phyloP scores from a whole-genome alignment of 148 eudicot species.

The Silene uniflora region DNA sequence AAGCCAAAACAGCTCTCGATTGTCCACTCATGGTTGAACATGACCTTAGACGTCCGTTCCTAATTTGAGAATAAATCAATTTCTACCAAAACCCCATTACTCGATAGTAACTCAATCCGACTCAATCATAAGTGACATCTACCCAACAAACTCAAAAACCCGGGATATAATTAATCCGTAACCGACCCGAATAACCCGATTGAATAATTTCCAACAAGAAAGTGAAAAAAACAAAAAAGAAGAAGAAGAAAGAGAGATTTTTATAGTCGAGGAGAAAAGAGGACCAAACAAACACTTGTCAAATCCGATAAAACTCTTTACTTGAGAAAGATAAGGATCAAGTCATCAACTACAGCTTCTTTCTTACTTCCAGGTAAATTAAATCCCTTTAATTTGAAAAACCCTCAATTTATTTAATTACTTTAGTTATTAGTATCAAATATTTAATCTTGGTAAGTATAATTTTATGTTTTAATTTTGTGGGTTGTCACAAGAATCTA shows the following conservation, averaged over 20 bases:
- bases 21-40: no score
- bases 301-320: neutral
- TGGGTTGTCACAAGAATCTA: conserved; percentile 1
- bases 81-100: no score
- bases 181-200: no score
- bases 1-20: no score
- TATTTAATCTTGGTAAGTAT: conserved; percentile 1
- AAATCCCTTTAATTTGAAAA: neutral
- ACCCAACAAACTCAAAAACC: no score
- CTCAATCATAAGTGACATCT: no score
- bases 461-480: neutral
- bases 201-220: no score
- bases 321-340: neutral
- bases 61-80: no score
- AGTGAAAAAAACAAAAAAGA: no score
- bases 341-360: neutral
- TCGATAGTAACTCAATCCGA: no score
- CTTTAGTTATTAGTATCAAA: neutral
- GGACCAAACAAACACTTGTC: conserved; percentile 62
- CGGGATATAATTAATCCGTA: no score
- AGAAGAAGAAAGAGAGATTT: conserved; percentile 3
- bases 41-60: no score
- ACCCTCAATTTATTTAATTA: neutral
- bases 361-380: conserved; percentile 6
- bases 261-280: conserved; percentile 30